phyloP scores from a whole-genome alignment of 176 grass and related monocot genomes.

The Musa beccarii region DNA sequence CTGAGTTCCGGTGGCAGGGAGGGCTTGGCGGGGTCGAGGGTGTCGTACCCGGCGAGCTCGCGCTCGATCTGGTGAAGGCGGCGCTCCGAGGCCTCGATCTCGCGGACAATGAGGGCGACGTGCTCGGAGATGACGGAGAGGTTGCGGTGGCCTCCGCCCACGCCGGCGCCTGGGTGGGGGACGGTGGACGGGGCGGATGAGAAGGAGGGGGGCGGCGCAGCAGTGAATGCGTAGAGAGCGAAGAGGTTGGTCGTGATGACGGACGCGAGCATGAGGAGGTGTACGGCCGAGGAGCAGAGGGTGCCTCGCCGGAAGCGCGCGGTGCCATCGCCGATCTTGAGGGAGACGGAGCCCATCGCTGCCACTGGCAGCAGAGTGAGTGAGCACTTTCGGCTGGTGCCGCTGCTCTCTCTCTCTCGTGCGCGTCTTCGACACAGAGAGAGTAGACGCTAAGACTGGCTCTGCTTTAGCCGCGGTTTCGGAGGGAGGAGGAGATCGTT shows the following conservation, averaged over 20 bases:
- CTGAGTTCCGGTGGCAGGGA: constrained; percentile 45
- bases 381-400: constrained; percentile 22
- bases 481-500: not conserved
- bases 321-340: constrained; percentile 56
- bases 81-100: constrained; percentile 60
- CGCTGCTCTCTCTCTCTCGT: not conserved
- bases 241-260: constrained; percentile 84
- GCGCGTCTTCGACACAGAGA: not conserved
- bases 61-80: constrained; percentile 34
- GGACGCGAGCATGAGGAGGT: constrained; percentile 73
- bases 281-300: constrained; percentile 49
- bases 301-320: constrained; percentile 34
- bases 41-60: constrained; percentile 31
- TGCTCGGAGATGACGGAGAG: constrained; percentile 51
- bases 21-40: constrained; percentile 13
- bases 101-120: constrained; percentile 63
- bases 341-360: constrained; percentile 73
- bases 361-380: constrained; percentile 39
- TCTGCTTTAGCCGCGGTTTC: not conserved
- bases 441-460: not conserved
- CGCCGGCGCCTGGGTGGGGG: not conserved
- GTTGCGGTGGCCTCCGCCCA: not conserved
- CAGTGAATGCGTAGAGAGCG: constrained; percentile 71
- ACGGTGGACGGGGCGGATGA: not conserved
- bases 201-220: constrained; percentile 9